Evolutionary conservation across 2,329 filamentous ascomycete genomes (phyloP), one percentile per base, ranked within the genome.

Genomic region (Dactylellina drechsleri): DNA sequence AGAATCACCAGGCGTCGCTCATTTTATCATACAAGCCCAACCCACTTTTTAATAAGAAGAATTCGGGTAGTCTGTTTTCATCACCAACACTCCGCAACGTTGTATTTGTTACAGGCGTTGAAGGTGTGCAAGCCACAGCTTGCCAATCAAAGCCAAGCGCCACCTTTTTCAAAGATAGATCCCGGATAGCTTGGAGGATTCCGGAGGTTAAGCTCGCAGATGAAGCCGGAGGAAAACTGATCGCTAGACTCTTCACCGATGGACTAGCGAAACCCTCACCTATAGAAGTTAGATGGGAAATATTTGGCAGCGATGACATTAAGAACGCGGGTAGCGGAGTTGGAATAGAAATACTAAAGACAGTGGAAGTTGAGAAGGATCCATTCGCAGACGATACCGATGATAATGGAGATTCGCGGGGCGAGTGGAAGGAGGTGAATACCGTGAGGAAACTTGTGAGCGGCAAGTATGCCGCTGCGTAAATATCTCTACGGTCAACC

Each of bases 1-100:
- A 95, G 79, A 87, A 91, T 50, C 90, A 91, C 77, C 94, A 97
- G 82, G 87, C 94, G n/a, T 93, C 91, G 47, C 87, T 96, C 47
- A 87, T 97, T 64, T 84, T 98, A 43, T 89, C 91, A 80, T 98
- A 97, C 83, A 89, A 89, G 4, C 86, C 95, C 15, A 97, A 97
- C 81, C 91, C 92, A 0, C 83, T 85, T 0, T 92, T 89, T 80
- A 76, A 82, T 60, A 79, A 82, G 57, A 78, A 80, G 1, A 79
- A 79, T 18, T 79, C 79, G 1, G 75, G 80, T 77, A 84, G 83
- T 57, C 83, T 85, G 59, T 79, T 77, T 2, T 77, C 84, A 79
- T 80, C 86, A 82, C 80, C 92, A 45, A 87, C 84, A 1, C 82
- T 93, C 47, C 90, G 89, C 79, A 96, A 97, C 79, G 85, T 97